Evolutionary conservation across 768 basidiomycete genomes (phyloP).

Genomic region (Pluteus cervinus): DNA sequence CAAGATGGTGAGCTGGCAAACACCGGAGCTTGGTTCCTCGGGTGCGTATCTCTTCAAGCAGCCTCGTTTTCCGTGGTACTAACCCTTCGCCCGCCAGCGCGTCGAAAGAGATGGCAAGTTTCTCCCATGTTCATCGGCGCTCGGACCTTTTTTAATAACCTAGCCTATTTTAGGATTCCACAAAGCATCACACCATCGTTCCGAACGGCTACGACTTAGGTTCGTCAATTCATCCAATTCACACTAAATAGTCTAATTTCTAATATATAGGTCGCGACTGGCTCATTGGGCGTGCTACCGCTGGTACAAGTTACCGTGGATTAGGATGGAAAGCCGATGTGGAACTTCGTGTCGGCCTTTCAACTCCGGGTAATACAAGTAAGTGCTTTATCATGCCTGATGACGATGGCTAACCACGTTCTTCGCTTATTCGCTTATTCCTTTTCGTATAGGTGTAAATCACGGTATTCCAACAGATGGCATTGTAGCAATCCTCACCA

Average conservation of each 20-base stretch:
- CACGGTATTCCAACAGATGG: constrained; percentile 82
- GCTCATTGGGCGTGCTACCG: constrained; percentile 60
- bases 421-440: constrained; percentile 3
- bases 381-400: constrained; percentile 9
- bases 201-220: constrained; percentile 72
- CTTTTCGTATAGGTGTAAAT: constrained; percentile 51
- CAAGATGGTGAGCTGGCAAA: constrained; percentile 74
- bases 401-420: constrained; percentile 3
- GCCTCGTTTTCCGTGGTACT: not conserved
- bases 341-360: constrained; percentile 66
- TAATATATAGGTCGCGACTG: constrained; percentile 56
- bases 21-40: constrained; percentile 82
- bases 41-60: constrained; percentile 34
- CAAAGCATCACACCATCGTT: constrained; percentile 65
- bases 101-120: constrained; percentile 61
- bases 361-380: constrained; percentile 69
- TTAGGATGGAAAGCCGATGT: constrained; percentile 74
- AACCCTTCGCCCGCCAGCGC: constrained; percentile 33
- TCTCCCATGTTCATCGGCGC: too few relatives aligned
- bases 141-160: constrained; percentile 1
- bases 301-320: constrained; percentile 55
- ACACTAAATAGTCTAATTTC: not conserved
- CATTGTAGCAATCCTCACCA: constrained; percentile 71
- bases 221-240: constrained; percentile 10
- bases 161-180: constrained; percentile 36